A percentile compares a stretch with the other conserved stretches of the same genome.
These are phyloP conservation scores for Cantharellus anzutake DNA, from an alignment of 768 basidiomycete genomes.

Conservation along the genomic window DNA sequence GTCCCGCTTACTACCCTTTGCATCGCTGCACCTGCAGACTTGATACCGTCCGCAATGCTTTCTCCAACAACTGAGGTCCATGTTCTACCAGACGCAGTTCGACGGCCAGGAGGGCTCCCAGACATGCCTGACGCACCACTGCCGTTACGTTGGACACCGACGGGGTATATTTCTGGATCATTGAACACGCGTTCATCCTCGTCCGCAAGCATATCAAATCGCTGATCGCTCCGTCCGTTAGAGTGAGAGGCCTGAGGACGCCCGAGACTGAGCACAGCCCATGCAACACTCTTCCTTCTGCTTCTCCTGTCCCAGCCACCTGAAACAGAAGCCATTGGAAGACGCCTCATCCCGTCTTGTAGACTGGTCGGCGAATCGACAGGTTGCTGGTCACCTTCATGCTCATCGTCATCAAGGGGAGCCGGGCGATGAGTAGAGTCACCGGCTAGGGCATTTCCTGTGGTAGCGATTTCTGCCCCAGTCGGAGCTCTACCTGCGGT, in stretches of 20 bases:
- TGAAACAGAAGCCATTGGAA: neutral
- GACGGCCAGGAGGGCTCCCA: neutral
- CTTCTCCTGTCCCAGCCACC: neutral
- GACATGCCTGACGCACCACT: neutral
- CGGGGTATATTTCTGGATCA: too few species aligned
- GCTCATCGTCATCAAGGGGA: neutral
- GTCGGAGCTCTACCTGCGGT: neutral
- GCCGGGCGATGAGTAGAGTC: neutral
- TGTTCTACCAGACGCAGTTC: neutral
- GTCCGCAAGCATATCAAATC: conserved; percentile 16
- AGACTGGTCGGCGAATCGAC: too few species aligned
- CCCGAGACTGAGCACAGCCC: neutral
- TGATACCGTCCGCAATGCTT: too few species aligned
- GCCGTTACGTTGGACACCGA: neutral
- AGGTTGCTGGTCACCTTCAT: neutral
- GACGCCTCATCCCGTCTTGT: neutral
- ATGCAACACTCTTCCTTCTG: neutral
- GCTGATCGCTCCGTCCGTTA: neutral
- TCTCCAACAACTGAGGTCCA: neutral
- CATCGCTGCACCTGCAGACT: neutral
- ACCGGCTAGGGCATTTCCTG: neutral
- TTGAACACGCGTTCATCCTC: conserved; percentile 13
- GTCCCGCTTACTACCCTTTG: neutral
- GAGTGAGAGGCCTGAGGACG: neutral
- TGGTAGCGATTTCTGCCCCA: neutral